Evolutionary conservation across 371 early-diverging fungal species (phyloP).

Genomic region (Mucor indicus): DNA sequence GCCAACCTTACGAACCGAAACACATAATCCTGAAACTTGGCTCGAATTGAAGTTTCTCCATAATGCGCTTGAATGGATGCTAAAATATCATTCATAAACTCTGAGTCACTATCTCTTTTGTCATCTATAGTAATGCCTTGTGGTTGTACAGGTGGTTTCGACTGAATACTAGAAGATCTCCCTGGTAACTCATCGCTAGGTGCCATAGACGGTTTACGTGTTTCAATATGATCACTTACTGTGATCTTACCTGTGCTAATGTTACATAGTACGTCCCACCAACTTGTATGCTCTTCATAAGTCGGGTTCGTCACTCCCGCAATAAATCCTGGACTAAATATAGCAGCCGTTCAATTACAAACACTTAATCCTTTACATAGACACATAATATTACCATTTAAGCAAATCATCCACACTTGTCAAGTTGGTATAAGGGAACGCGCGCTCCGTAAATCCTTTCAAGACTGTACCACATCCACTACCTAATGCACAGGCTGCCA

Average conservation of each 20-base stretch:
- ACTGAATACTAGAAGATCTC: background rate
- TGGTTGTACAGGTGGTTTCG: constrained; percentile 2
- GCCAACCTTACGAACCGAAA: constrained; percentile 79
- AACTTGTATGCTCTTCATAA: constrained; percentile 86
- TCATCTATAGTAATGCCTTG: too few species aligned
- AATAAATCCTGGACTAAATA: constrained; percentile 83
- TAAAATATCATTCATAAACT: constrained; percentile 71
- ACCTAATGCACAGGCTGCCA: constrained; percentile 88
- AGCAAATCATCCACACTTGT: constrained; percentile 83
- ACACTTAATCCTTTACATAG: too few species aligned
- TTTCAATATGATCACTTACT: constrained; percentile 72
- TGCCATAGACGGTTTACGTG: constrained; percentile 22
- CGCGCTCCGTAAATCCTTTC: constrained; percentile 84
- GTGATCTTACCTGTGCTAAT: constrained; percentile 90
- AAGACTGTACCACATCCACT: constrained; percentile 86
- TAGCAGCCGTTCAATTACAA: too few species aligned
- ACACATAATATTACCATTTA: constrained; percentile 71
- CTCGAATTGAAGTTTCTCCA: constrained; percentile 83
- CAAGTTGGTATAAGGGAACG: constrained; percentile 88
- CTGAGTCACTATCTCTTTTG: constrained; percentile 8
- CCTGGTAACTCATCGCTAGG: background rate
- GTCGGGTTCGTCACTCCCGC: constrained; percentile 96
- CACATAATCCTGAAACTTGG: constrained; percentile 85
- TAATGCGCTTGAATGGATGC: constrained; percentile 80
- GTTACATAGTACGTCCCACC: constrained; percentile 96